Evolutionary conservation across 164 flowering plant genomes (phyloP).

Genomic region (Cinnamomum chago): DNA sequence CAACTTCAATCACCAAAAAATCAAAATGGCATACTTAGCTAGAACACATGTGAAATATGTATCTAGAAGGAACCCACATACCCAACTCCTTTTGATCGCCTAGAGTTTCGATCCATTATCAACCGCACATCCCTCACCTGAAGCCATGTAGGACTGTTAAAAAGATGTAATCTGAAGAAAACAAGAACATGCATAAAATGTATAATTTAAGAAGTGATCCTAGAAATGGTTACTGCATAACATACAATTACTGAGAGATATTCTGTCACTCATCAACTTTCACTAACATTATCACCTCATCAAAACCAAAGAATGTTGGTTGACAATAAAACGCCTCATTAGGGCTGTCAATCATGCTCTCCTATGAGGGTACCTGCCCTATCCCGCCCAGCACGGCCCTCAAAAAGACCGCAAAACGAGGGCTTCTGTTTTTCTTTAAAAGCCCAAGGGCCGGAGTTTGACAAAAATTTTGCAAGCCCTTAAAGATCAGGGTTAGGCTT

Average conservation of each 20-base stretch:
- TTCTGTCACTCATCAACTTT: conserved; percentile 16
- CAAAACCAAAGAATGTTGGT: conserved; percentile 30
- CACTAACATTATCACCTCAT: conserved; percentile 20
- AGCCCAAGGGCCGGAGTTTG: too few species aligned
- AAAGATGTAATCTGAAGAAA: neutral
- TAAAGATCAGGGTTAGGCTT: too few species aligned
- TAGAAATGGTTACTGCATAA: conserved; percentile 12
- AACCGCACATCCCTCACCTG: conserved; percentile 97
- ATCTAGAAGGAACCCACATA: conserved; percentile 36
- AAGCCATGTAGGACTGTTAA: conserved; percentile 14
- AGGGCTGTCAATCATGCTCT: too few species aligned
- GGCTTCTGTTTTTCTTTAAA: too few species aligned
- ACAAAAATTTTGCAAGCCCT: too few species aligned
- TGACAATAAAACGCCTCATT: conserved; percentile 29
- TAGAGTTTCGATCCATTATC: conserved; percentile 95
- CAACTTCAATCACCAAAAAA: neutral
- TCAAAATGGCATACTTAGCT: neutral
- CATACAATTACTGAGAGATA: conserved; percentile 9
- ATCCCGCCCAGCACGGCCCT: too few species aligned
- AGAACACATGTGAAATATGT: neutral
- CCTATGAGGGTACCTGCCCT: too few species aligned
- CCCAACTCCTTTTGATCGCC: conserved; percentile 99
- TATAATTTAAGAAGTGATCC: conserved; percentile 11
- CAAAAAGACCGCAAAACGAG: too few species aligned
- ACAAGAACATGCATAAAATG: neutral